Base-by-base conservation (phyloP, 1,284 basidiomycete species). In the Earliella scabrosa region DNA sequence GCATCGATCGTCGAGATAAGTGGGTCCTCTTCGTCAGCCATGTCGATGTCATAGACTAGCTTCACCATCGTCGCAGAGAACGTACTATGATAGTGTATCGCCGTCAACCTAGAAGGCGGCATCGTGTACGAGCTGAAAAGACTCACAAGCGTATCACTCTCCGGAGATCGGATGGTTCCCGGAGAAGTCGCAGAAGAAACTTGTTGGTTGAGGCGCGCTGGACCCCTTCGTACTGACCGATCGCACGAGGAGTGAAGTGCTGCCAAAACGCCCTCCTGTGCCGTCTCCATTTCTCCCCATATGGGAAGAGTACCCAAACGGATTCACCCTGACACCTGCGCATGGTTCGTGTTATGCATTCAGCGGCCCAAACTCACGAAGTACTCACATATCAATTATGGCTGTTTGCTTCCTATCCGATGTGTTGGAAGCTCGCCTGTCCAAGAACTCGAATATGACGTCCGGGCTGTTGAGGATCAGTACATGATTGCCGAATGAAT, bases 191-290 rank as follows among this genome's bases (percentile, higher is more conserved):
- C 8, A n/a, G n/a, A 3, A 58, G 32, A 32, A 58, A 56, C 5
- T 20, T 39, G 34, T 31, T 58, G 6, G 46, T 24, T 4, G 20
- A 29, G 7, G 27, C 35, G 3, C 32, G 45, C 20, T 63, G 56
- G 7, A 36, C 41, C 1, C 45, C 32, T 5, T 39, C 48, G 27
- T 63, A 58, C 2, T n/a, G 1, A 1, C 3, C 13, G 13, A 38
- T 20, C 1, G 53, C 56, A 2, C 24, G 44, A 0, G 34, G 53
- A 13, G 55, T 32, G 48, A 60, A 63, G 23, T 52, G 31, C 36
- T 65, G 63, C 56, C 66, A 66, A 32, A 66, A 61, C 1, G 60
- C 56, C 4, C 63, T 56, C 10, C 63, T 58, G 36, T 58, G 44
- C 5, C 50, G 35, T 11, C 63, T 45, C 68, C 68, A 70, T 26